Evolutionary conservation across 2,329 filamentous ascomycete genomes (phyloP).

Genomic region (Elsinoe ampelina): DNA sequence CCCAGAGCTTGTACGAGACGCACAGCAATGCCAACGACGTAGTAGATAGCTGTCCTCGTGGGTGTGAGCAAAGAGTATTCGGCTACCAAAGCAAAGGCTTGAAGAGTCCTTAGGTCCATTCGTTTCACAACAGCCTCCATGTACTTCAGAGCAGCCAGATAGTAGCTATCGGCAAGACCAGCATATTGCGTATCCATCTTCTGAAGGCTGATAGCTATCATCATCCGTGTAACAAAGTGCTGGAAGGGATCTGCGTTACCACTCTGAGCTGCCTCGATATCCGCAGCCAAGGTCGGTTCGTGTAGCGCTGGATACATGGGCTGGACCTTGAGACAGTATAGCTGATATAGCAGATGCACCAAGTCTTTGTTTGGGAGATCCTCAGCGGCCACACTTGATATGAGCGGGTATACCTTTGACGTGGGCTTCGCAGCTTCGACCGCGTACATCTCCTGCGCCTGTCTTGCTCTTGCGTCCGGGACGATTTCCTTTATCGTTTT

Average conservation of each 20-base stretch:
- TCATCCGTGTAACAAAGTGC: conserved; percentile 82
- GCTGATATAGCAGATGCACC: conserved; percentile 68
- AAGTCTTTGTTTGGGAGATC: conserved; percentile 64
- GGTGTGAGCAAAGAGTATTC: conserved; percentile 90
- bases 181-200: conserved; percentile 83
- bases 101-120: conserved; percentile 85
- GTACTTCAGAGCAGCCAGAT: conserved; percentile 75
- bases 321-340: conserved; percentile 84
- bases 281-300: conserved; percentile 65
- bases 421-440: conserved; percentile 57
- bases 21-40: conserved; percentile 79
- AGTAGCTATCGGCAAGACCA: conserved; percentile 91
- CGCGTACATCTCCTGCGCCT: conserved; percentile 58
- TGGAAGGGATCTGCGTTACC: conserved; percentile 65
- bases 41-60: conserved; percentile 85
- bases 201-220: conserved; percentile 89
- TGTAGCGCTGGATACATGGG: conserved; percentile 81
- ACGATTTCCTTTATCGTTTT: conserved; percentile 89
- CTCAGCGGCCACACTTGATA: conserved; percentile 73
- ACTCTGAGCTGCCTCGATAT: conserved; percentile 72
- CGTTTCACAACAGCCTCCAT: conserved; percentile 74
- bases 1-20: conserved; percentile 84
- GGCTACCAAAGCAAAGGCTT: conserved; percentile 78
- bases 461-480: conserved; percentile 59
- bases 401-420: conserved; percentile 79